Evolutionary conservation across 164 flowering plant genomes (phyloP), one percentile per base, ranked within the genome.

Genomic region (Annona cherimola): DNA sequence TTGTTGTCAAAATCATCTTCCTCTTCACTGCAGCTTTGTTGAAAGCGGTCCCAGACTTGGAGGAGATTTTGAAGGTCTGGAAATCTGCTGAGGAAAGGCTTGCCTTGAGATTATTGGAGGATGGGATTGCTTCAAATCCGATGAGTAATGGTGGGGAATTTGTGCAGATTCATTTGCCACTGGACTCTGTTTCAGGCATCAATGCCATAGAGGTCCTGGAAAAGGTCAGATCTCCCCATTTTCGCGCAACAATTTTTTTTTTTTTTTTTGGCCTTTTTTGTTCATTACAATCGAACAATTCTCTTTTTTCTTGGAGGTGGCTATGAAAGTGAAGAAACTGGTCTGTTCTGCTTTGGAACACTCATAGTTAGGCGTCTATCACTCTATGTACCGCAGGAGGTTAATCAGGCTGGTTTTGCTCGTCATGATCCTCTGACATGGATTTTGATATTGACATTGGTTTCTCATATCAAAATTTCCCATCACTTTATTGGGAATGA

Each of bases 91-190:
- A 26, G 19, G 65, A 70, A 18, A 59, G 72, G 72, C 26, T 70
- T 59, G 59, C 72, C 42, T 70, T 59, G 72, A 40, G 64, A 60
- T 35, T 20, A 39, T 19, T 69, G 57, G 71, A 69, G 61, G 71
- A 69, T 50, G 9, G n/a, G n/a, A 5, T 69, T 43, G 42, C 26
- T 69, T 69, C 41, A 11, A 35, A n/a, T 35, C 20, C 60, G 3
- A 4, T 5, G 14, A 54, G 54, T 54, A 19, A 2, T 42, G 18
- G 71, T 20, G 12, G 71, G 7, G 39, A n/a, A n/a, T 5, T 35
- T 14, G 5, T 19, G 20, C 54, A 44, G 5, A 8, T 44, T 20
- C 26, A 66, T 5, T n/a, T 66, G 46, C 3, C 54, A 4, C 2
- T 4, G 67, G 41, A 42, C 41, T 64, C 44, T 11, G 67, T 16